phyloP scores from a whole-genome alignment of 164 flowering plant species.

The Aristolochia contorta region DNA sequence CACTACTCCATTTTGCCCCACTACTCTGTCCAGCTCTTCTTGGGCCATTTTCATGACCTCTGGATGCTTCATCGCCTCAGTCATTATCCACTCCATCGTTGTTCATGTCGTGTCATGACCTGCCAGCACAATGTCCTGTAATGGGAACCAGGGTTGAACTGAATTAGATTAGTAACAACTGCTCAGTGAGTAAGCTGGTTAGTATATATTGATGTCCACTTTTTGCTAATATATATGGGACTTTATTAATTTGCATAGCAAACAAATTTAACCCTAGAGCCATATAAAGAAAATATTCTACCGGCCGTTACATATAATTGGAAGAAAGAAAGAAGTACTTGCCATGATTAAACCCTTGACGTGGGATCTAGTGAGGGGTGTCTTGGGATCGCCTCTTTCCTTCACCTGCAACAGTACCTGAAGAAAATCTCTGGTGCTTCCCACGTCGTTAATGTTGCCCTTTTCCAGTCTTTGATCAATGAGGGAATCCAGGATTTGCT shows the following conservation, averaged over 20 bases:
- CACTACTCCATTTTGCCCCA: constrained; percentile 7
- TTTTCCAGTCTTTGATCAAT: neutral
- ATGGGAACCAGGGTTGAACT: too few species aligned
- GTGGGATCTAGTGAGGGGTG: constrained; percentile 1
- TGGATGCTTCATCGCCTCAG: constrained; percentile 11
- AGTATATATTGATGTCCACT: too few species aligned
- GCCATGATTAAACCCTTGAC: neutral
- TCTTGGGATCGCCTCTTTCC: neutral
- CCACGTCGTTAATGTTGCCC: neutral
- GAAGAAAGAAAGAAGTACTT: too few species aligned
- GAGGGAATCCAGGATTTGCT: too few species aligned
- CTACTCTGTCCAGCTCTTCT: constrained; percentile 8
- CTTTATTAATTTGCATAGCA: too few species aligned
- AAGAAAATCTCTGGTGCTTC: neutral
- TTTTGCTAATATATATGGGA: too few species aligned
- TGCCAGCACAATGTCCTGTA: constrained; percentile 11
- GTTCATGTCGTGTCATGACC: constrained; percentile 4
- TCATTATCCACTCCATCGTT: constrained; percentile 17
- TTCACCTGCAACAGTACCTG: constrained; percentile 2
- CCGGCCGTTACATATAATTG: too few species aligned
- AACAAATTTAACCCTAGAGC: too few species aligned
- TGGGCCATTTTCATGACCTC: constrained; percentile 3
- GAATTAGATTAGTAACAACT: neutral
- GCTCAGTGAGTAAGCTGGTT: too few species aligned
- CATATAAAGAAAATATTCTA: too few species aligned